Evolutionary conservation across 2,329 filamentous ascomycete genomes (phyloP), one percentile per base, ranked within the genome.

Genomic region (Sarocladium brachiariae): DNA sequence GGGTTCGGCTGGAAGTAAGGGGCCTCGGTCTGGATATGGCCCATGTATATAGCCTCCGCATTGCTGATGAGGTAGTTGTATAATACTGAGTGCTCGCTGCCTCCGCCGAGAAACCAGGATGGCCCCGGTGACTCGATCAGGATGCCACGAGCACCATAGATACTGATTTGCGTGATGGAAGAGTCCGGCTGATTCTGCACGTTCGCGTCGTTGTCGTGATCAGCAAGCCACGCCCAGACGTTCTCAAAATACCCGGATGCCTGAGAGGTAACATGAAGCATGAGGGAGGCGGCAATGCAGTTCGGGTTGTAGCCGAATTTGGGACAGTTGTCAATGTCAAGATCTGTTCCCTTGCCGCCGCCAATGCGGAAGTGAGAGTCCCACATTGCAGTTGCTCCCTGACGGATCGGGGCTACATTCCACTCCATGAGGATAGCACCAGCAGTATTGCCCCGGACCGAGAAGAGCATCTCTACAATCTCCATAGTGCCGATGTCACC

Each of bases 171-270:
- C n/a, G n/a, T n/a, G n/a, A n/a, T n/a, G n/a, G n/a, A n/a, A n/a
- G n/a, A n/a, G n/a, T n/a, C n/a, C n/a, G n/a, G n/a, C n/a, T n/a
- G n/a, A n/a, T n/a, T n/a, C n/a, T n/a, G n/a, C n/a, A n/a, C n/a
- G n/a, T n/a, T n/a, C n/a, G n/a, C n/a, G n/a, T 63, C 58, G 0
- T 61, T 25, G 57, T 87, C 83, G 63, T 87, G 83, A 59, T 87
- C 84, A 1, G 83, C 77, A 13, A 81, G 78, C 83, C 45, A 48
- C 3, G n/a, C 9, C 45, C 45, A 48, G 25, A 71, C 64, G 55
- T 78, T 74, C 54, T 75, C 70, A 27, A 74, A 56, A 52, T 74
- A 74, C 7, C 74, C 77, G 18, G 74, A 77, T 37, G 50, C 31
- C 19, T 63, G 45, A 0, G 57, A 24, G 0, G 73, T 77, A 6